A percentile compares a stretch with the other conserved stretches of the same genome.
phyloP scores from a whole-genome alignment of 2,329 filamentous ascomycete genomes.

The Aspergillus sergii region DNA sequence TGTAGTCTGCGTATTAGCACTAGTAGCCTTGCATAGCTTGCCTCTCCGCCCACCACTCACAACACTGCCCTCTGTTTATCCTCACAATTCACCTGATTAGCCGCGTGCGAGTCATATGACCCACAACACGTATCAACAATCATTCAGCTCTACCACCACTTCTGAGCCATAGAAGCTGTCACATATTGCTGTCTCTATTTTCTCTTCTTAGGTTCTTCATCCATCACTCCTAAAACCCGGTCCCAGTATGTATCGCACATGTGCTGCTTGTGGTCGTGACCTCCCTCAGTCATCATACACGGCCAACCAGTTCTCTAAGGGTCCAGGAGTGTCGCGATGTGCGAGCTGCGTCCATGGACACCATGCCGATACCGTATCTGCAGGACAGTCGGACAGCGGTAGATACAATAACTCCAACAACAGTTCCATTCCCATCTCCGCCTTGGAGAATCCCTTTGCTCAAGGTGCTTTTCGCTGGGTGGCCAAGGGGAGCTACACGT shows the following conservation, averaged over 20 bases:
- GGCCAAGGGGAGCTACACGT: background rate
- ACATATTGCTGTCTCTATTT: too few species aligned
- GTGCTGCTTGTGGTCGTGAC: background rate
- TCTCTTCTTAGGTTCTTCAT: background rate
- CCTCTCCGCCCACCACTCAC: too few species aligned
- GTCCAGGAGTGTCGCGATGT: background rate
- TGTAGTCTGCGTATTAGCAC: too few species aligned
- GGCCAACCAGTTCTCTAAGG: background rate
- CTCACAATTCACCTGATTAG: too few species aligned
- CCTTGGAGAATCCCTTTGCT: background rate
- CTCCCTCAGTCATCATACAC: background rate
- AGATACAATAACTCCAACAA: background rate
- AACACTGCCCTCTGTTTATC: too few species aligned
- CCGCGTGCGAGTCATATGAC: too few species aligned
- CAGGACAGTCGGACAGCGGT: background rate
- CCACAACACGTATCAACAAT: too few species aligned
- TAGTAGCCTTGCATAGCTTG: too few species aligned
- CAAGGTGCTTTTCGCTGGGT: background rate
- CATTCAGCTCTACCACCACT: too few species aligned
- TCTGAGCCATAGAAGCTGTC: too few species aligned
- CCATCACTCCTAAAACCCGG: background rate
- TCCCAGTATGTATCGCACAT: background rate
- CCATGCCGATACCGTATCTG: background rate
- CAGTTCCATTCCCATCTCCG: background rate
- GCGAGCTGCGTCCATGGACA: background rate